phyloP scores from a whole-genome alignment of 352 stramenopile species.

The Aphanomyces invadans region DNA sequence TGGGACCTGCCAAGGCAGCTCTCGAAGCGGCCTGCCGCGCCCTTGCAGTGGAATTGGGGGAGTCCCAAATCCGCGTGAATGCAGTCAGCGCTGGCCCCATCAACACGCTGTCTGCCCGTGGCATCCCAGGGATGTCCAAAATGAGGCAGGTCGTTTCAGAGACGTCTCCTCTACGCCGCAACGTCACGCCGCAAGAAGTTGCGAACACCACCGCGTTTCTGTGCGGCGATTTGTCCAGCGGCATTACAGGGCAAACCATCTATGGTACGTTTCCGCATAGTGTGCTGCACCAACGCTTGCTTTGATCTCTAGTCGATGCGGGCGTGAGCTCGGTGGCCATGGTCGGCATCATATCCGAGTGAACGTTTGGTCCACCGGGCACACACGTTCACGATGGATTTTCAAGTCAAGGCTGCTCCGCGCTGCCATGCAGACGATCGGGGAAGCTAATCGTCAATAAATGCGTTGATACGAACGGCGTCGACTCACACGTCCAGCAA shows the following conservation, averaged over 20 bases:
- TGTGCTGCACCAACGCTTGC: no score
- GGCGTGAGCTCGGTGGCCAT: conserved; percentile 32
- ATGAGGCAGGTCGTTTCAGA: conserved; percentile 72
- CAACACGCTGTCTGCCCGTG: conserved; percentile 85
- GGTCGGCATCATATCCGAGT: no score
- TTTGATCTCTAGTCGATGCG: conserved; percentile 31
- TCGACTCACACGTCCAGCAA: neutral
- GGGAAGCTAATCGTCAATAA: neutral
- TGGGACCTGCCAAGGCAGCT: conserved; percentile 87
- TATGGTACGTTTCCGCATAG: no score
- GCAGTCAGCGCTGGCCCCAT: conserved; percentile 85
- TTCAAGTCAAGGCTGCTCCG: no score
- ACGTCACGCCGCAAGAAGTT: conserved; percentile 66
- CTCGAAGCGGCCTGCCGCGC: conserved; percentile 78
- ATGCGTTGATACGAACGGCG: neutral
- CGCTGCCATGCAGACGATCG: no score
- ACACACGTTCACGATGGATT: no score
- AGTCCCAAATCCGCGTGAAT: conserved; percentile 82
- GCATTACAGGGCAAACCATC: conserved; percentile 86
- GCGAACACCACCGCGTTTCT: conserved; percentile 74
- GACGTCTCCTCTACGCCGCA: conserved; percentile 57
- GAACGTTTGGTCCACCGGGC: no score
- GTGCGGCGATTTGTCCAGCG: conserved; percentile 52
- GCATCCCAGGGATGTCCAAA: conserved; percentile 82
- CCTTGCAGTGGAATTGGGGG: conserved; percentile 74